Conservation (phyloP, 2,329 filamentous ascomycete species). For the Fusarium sororula region DNA sequence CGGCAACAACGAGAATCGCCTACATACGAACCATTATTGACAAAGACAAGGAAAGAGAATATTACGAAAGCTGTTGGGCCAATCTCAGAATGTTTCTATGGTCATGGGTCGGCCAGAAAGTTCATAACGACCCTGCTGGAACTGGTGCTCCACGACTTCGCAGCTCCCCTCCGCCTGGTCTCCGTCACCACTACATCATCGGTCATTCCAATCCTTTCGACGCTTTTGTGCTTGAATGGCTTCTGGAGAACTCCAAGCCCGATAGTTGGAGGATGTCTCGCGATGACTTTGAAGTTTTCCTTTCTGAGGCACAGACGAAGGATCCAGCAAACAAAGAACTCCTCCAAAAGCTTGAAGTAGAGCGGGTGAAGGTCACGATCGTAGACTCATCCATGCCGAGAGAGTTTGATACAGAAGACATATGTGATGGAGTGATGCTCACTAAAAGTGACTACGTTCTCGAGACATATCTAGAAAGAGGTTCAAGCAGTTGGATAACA, state of each 20-base stretch:
- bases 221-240: neutral
- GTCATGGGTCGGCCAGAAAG: neutral
- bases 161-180: neutral
- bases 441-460: neutral
- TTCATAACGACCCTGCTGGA: neutral
- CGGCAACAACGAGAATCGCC: neutral
- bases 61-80: neutral
- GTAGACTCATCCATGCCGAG: accelerated
- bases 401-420: neutral
- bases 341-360: neutral
- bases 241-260: neutral
- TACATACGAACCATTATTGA: neutral
- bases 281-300: neutral
- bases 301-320: neutral
- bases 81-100: neutral
- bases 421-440: neutral
- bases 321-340: neutral
- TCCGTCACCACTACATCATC: neutral
- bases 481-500: neutral
- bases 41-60: neutral
- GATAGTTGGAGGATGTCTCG: neutral
- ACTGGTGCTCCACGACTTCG: neutral
- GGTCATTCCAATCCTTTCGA: neutral
- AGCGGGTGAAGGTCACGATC: neutral
- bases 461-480: neutral